Percentiles rank a stretch among this genome's conserved stretches.
Evolutionary conservation across 2,329 filamentous ascomycete genomes (phyloP).

Genomic region (Paracamarosporium sp.): DNA sequence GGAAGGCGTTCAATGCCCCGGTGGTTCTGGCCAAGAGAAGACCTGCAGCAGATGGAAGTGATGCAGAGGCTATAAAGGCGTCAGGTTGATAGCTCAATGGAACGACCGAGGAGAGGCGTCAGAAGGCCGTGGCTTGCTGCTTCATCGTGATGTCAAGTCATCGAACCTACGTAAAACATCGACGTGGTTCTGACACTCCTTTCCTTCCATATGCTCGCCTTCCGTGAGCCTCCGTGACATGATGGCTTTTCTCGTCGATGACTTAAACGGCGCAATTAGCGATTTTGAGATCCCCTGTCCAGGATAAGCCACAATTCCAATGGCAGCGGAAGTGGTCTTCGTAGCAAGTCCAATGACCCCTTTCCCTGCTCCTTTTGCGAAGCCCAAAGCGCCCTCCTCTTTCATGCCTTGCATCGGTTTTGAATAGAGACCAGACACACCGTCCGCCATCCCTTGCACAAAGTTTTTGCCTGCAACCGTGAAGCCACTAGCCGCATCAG

Average conservation of each 20-base stretch:
- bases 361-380: slow-evolving; percentile 50
- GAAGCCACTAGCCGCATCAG: slow-evolving; percentile 42
- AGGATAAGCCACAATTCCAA: slow-evolving; percentile 2
- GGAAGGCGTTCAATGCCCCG: slow-evolving; percentile 17
- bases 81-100: background rate
- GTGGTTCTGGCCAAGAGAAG: slow-evolving; percentile 14
- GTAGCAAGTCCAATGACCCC: slow-evolving; percentile 25
- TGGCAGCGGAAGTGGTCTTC: slow-evolving; percentile 10
- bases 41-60: slow-evolving; percentile 3
- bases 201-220: background rate
- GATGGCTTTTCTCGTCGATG: background rate
- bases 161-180: background rate
- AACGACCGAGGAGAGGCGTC: too few relatives aligned
- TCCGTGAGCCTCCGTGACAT: background rate
- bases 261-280: background rate
- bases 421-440: slow-evolving; percentile 75
- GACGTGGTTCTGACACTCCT: background rate
- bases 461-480: slow-evolving; percentile 77
- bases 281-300: slow-evolving; percentile 1
- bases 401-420: slow-evolving; percentile 73
- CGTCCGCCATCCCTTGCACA: slow-evolving; percentile 75
- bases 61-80: background rate
- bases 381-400: slow-evolving; percentile 66
- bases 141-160: too few relatives aligned
- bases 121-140: too few relatives aligned